Base-by-base conservation (phyloP, 306 rosid genomes). In the Cajanus cajan region DNA sequence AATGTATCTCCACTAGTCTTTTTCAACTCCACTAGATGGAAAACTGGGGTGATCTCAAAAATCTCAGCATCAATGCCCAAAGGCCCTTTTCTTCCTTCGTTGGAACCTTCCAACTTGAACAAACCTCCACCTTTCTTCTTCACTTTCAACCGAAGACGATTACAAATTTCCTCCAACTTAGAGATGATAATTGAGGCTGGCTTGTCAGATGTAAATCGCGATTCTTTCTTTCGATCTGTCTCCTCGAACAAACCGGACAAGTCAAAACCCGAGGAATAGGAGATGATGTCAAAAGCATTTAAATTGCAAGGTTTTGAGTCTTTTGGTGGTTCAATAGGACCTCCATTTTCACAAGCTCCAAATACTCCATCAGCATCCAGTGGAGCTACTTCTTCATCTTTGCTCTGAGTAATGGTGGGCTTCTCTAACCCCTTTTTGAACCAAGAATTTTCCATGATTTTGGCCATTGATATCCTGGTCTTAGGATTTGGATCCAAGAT, bases 261-360 rank as follows among this genome's bases (percentile, higher is more conserved):
- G 75, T 95, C 98, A n/a, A 95, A 92, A 12, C 98, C 98, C 1
- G 94, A 77, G 0, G 98, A 95, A 50, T 76, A 83, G 36, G 98
- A 95, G 76, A 95, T 92, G 80, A 95, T 87, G 82, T 91, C 98
- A 50, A 95, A 95, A 2, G 98, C 98, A 31, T 92, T 95, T 65
- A 91, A 71, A 58, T 83, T 87, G 47, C 86, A 90, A 4, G 94
- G 98, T 54, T 82, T 91, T 68, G 61, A 80, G 80, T 41, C 82
- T 48, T 74, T 89, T n/a, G 73, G 16, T 62, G 82, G 90, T 9
- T 78, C 45, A 2, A 34, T 25, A 33, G 88, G 69, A 57, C 54
- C 68, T 19, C 43, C 58, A 63, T 80, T 84, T 65, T 82, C 92
- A 9, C 57, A 67, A 8, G 82, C 76, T 81, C 85, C 87, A 25